Evolutionary conservation across 2,329 filamentous ascomycete species (phyloP), one percentile per base, ranked within the genome.

Genomic region (Clarireedia paspali): DNA sequence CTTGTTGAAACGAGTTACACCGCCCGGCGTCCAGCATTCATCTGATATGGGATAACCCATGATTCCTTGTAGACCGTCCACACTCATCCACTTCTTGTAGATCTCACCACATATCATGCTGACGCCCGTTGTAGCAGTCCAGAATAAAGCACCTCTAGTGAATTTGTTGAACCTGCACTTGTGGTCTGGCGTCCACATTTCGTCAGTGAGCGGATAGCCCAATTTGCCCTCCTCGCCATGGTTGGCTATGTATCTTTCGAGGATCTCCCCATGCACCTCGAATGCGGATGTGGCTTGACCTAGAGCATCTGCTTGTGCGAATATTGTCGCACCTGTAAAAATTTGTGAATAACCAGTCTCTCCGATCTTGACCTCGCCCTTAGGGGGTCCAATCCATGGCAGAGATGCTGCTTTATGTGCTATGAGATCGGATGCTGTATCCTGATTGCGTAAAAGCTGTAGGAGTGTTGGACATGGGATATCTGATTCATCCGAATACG

Each of bases 261-360:
- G 50, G 15, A 53, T 53, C n/a, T 47, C 40, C 10, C 50, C 40
- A 9, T 53, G 50, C 5, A 53, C 50, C 27, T 53, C 50, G 36
- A 36, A 53, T 10, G 50, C 50, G 20, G 26, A 14, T n/a, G 20
- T 47, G 17, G 50, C 50, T 53, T 38, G 34, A 2, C 50, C 40
- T 34, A 53, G 24, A 10, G 50, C 14, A 47, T 53, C 50, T 53
- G 40, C 50, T 38, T 53, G 20, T 17, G 50, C 50, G 26, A 53
- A 47, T 15, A 47, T 53, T 24, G 27, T 53, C n/a, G 40, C 26
- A 14, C 47, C 46, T 24, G 23, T n/a, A 26, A 46, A 53, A n/a
- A 27, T 6, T 9, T 42, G 50, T 17, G 40, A 53, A 47, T 53
- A 53, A 24, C 40, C 40, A 38, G 44, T 38, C 20, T 53, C 50